Evolutionary conservation across 2,329 filamentous ascomycete species (phyloP), one percentile per base, ranked within the genome.

Genomic region (Scedosporium apiospermum): DNA sequence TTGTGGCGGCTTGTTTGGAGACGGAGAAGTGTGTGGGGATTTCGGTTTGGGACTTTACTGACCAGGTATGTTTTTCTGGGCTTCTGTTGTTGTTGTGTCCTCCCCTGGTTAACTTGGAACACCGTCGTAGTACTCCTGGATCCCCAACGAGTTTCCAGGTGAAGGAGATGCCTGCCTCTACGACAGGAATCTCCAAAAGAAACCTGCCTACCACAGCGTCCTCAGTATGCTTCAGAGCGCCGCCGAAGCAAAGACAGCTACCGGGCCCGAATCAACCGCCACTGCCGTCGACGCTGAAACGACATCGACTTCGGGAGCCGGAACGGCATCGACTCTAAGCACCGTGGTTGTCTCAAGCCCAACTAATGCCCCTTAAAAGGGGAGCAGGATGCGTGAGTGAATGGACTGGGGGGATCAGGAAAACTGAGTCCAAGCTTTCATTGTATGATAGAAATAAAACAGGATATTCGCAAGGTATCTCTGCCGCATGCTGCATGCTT

Each of bases 31-130:
- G 76, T 58, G 72, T 78, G 6, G 75, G 75, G 9, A 69, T 77
- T 16, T 75, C 73, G 6, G 68, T 75, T 23, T 76, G 74, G 74
- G 72, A 74, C 68, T 74, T 71, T 62, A 71, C 69, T 4, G 75
- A 76, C 61, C 65, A 65, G 65, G 61, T 62, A 46, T 16, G 61
- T 55, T 55, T 49, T 14, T 49, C 6, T 6, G 14, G 5, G 6
- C 44, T 49, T 21, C 44, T 49, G 5, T 12, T 6, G 10, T 6
- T 12, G 44, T 16, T 12, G 14, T 49, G 2, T 49, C 6, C 10
- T 21, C 44, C 44, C 44, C 26, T 58, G 14, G 21, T 58, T n/a
- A 41, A 23, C 12, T 12, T 60, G 9, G 27, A 14, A 38, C 16
- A n/a, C 6, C 9, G 10, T 26, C 5, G 14, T 41, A 59, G 62